Conservation (phyloP, 805 yeast genomes). For the Metschnikowia peoriensis region DNA sequence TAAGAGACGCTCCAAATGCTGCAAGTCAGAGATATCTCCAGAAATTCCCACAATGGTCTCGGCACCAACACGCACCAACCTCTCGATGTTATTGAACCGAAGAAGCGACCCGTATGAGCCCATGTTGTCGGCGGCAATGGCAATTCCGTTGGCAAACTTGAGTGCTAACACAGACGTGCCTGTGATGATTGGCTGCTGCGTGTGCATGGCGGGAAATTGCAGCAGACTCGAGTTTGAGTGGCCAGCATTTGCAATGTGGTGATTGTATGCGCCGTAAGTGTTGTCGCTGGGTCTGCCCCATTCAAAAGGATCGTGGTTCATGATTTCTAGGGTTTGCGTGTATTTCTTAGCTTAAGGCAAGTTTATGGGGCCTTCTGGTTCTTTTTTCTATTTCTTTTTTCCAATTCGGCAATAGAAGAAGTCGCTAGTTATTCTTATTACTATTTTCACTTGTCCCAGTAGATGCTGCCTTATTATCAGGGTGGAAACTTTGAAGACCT, state of each 20-base stretch:
- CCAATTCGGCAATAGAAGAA: too few relatives aligned
- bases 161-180: slow-evolving; percentile 94
- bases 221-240: slow-evolving; percentile 5
- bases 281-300: slow-evolving; percentile 95
- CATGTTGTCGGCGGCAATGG: slow-evolving; percentile 92
- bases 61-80: slow-evolving; percentile 79
- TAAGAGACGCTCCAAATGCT: slow-evolving; percentile 69
- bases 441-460: not conserved
- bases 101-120: slow-evolving; percentile 92
- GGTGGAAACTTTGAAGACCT: not conserved
- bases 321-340: slow-evolving; percentile 24
- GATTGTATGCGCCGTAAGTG: slow-evolving; percentile 79
- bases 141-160: slow-evolving; percentile 85
- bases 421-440: too few relatives aligned
- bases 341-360: not conserved
- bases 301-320: slow-evolving; percentile 92
- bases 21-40: slow-evolving; percentile 95
- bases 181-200: slow-evolving; percentile 93
- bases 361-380: not conserved
- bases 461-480: not conserved
- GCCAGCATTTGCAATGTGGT: slow-evolving; percentile 64
- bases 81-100: slow-evolving; percentile 79
- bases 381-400: too few relatives aligned
- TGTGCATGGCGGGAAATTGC: slow-evolving; percentile 71
- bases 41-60: slow-evolving; percentile 89